Base-by-base conservation (phyloP, 768 basidiomycete species). In the Pleurotus ostreatus region DNA sequence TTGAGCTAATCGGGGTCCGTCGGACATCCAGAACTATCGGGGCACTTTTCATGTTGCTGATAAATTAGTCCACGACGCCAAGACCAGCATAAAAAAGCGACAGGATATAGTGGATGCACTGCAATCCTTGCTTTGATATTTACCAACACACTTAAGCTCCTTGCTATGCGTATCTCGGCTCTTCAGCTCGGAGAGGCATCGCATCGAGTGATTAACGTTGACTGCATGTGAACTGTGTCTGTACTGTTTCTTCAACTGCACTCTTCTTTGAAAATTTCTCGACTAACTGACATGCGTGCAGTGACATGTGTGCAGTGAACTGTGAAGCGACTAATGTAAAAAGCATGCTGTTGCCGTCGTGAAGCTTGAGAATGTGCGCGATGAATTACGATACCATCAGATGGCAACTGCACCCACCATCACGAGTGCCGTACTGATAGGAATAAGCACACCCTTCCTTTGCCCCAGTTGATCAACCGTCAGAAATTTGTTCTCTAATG, bases 1-100 rank as follows among this genome's bases (percentile, higher is more conserved):
- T 46, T 23, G 39, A 53, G 51, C 51, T 53, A 53, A 53, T 53
- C 51, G 52, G 43, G 18, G 12, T 54, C 20, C 25, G 38, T 23
- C 38, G 22, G n/a, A 34, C 54, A 55, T 45, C 54, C 41, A 55
- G 54, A 55, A 46, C 37, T 55, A 55, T 46, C 54, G 54, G 18
- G 54, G 54, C 18, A 55, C 54, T 25, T 55, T 55, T 39, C 54
- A 55, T 44, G 54, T 55, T 44, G 44, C 54, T 46, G 54, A 55
- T 46, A 55, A 55, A 55, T 46, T 55, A 37, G 54, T 55, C 26
- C 54, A 55, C 30, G 45, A 55, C 34, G 54, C 54, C 41, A 55
- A 55, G 45, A 30, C 45, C 13, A 55, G 54, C 46, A 16, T 46
- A 30, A 55, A 55, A 44, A 55, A 55, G 30, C 54, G 54, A 9